phyloP scores from a whole-genome alignment of 805 yeast species.

The Teunomyces funiuensis region DNA sequence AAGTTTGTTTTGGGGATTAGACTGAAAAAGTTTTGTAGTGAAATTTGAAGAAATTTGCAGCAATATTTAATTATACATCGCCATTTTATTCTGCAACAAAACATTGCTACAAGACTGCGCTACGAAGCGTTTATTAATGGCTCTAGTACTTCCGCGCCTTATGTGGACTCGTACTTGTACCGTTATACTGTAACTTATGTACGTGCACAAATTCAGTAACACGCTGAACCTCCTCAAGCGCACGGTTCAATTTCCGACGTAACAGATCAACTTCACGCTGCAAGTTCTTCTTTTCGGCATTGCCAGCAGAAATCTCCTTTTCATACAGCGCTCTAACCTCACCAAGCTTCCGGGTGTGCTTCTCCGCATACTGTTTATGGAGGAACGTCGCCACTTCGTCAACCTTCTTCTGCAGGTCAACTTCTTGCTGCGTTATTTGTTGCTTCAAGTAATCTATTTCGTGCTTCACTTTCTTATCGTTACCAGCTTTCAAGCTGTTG shows the following conservation, averaged over 20 bases:
- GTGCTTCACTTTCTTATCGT: constrained; percentile 11
- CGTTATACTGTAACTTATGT: constrained; percentile 12
- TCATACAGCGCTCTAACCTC: constrained; percentile 42
- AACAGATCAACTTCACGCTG: constrained; percentile 15
- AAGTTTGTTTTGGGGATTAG: no score
- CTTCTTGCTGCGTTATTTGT: constrained; percentile 40
- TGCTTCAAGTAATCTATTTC: constrained; percentile 17
- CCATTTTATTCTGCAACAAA: no score
- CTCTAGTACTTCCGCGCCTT: constrained; percentile 1
- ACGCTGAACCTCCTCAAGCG: constrained; percentile 14
- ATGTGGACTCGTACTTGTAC: constrained; percentile 7
- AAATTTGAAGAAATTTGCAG: no score
- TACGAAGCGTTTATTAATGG: neutral
- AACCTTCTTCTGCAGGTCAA: constrained; percentile 52
- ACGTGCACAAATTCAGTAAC: constrained; percentile 13
- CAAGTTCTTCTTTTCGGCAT: constrained; percentile 11
- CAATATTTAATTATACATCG: no score
- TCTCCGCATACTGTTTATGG: constrained; percentile 70
- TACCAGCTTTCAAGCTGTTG: constrained; percentile 10
- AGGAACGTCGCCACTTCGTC: constrained; percentile 67
- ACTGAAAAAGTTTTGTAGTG: no score
- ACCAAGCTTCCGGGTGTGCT: constrained; percentile 71
- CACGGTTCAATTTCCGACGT: constrained; percentile 14
- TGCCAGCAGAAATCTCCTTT: constrained; percentile 10
- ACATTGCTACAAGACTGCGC: no score